Percentiles rank a stretch among this genome's conserved stretches.
These are phyloP conservation scores for Aspergillus kassunensis DNA, from an alignment of 495 filamentous ascomycete genomes.

Conservation along the genomic window DNA sequence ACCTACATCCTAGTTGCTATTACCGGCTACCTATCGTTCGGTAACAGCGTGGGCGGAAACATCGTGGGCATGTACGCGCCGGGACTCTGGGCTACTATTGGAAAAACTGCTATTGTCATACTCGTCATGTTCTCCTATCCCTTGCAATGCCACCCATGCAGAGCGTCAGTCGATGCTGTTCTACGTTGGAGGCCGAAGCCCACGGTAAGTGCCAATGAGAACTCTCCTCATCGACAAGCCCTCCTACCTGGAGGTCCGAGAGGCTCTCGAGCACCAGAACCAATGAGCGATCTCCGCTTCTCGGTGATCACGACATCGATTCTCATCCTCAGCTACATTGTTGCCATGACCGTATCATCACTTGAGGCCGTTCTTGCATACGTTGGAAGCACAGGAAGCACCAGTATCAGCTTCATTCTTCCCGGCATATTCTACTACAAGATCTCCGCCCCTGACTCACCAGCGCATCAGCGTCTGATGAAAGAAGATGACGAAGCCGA, in stretches of 20 bases:
- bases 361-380: constrained; percentile 90
- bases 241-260: constrained; percentile 29
- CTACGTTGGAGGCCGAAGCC: constrained; percentile 78
- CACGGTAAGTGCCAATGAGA: constrained; percentile 33
- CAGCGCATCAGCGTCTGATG: constrained; percentile 74
- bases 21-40: constrained; percentile 93
- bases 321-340: constrained; percentile 75
- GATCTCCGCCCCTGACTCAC: constrained; percentile 80
- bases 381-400: constrained; percentile 90
- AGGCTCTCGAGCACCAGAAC: constrained; percentile 36
- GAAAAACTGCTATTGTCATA: constrained; percentile 89
- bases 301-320: constrained; percentile 84
- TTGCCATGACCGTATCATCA: constrained; percentile 85
- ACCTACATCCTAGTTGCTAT: constrained; percentile 91
- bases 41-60: constrained; percentile 79
- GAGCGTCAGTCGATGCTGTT: constrained; percentile 88
- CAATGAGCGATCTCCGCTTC: constrained; percentile 85
- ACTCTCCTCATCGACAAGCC: constrained; percentile 44
- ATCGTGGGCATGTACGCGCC: constrained; percentile 90
- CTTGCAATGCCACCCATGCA: constrained; percentile 90
- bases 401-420: constrained; percentile 92
- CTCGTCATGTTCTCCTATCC: constrained; percentile 97
- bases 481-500: constrained; percentile 80
- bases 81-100: constrained; percentile 81
- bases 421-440: constrained; percentile 98